Evolutionary conservation across 2,329 filamentous ascomycete species (phyloP).

Genomic region (Fusarium cicatricum): DNA sequence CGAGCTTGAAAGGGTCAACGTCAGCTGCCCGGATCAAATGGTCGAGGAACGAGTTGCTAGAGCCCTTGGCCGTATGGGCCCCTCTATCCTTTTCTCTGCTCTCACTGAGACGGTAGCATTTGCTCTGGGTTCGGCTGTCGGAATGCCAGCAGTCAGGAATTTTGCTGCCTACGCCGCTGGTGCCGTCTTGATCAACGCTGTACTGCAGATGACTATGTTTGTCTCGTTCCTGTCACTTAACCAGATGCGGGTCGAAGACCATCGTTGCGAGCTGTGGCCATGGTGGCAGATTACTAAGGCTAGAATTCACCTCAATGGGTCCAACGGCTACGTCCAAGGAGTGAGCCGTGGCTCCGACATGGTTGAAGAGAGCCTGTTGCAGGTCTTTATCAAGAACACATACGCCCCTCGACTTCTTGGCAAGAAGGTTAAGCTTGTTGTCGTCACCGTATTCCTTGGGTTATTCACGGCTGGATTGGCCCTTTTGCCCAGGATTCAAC

Average conservation of each 20-base stretch:
- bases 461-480: slow-evolving; percentile 87
- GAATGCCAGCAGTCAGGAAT: slow-evolving; percentile 97
- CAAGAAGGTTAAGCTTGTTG: slow-evolving; percentile 78
- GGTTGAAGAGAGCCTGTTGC: slow-evolving; percentile 83
- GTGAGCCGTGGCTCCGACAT: slow-evolving; percentile 71
- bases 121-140: slow-evolving; percentile 89
- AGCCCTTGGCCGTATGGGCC: slow-evolving; percentile 94
- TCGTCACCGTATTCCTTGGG: slow-evolving; percentile 85
- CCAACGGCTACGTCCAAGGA: slow-evolving; percentile 64
- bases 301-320: slow-evolving; percentile 67
- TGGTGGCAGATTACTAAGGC: slow-evolving; percentile 84
- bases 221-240: slow-evolving; percentile 91
- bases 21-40: slow-evolving; percentile 87
- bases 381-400: slow-evolving; percentile 87
- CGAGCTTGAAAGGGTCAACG: slow-evolving; percentile 94
- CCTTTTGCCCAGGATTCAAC: slow-evolving; percentile 81
- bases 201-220: slow-evolving; percentile 98
- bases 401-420: slow-evolving; percentile 86
- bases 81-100: slow-evolving; percentile 95
- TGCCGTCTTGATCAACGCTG: slow-evolving; percentile 94
- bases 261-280: slow-evolving; percentile 90
- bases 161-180: slow-evolving; percentile 97
- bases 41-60: slow-evolving; percentile 87
- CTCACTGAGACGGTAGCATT: slow-evolving; percentile 94
- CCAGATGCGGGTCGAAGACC: slow-evolving; percentile 87